Base-by-base conservation (phyloP, 1,284 basidiomycete species). In the Sporisorium exsertum region DNA sequence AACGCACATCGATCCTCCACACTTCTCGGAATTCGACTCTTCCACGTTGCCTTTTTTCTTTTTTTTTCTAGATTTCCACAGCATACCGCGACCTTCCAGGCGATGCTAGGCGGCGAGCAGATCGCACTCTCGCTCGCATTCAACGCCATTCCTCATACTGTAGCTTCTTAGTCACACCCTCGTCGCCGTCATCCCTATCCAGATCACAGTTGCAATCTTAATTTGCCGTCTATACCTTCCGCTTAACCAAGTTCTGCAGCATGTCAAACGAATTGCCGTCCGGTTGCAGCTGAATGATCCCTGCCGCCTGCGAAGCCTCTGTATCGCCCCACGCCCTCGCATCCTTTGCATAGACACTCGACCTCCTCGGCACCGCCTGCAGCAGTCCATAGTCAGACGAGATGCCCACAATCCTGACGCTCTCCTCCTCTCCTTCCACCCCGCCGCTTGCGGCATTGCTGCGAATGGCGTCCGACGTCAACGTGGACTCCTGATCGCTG, bases 221-320 rank as follows among this genome's bases (percentile, higher is more conserved):
- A 2, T 18, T 43, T 3, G 42, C 42, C 20, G 20, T 9, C 46
- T 50, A 87, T 40, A 70, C 73, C 86, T 92, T 93, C 22, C 88
- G 86, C 86, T 89, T 91, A 82, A 99, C 95, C 84, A 99, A 86
- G 32, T 94, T 94, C 58, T 91, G 90, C 91, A 98, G 93, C 82
- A 98, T 89, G 86, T 98, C 96, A 81, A 99, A 98, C 82, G 93
- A 94, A 85, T 99, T 99, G 32, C 95, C 94, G 82, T 98, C 95
- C 3, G 96, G 97, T 86, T 97, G 96, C 22, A 91, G 82, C 79
- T 91, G 90, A 46, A 90, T 87, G 37, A 73, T 47, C 37, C 70
- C 71, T 33, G 43, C 49, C 13, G 37, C 43, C 20, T 47, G 26
- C 3, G 70, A 58, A 3, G 74, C 59, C 24, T 67, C 32, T 8